phyloP scores from a whole-genome alignment of 140 eudicot species.

The Bidens hawaiensis region DNA sequence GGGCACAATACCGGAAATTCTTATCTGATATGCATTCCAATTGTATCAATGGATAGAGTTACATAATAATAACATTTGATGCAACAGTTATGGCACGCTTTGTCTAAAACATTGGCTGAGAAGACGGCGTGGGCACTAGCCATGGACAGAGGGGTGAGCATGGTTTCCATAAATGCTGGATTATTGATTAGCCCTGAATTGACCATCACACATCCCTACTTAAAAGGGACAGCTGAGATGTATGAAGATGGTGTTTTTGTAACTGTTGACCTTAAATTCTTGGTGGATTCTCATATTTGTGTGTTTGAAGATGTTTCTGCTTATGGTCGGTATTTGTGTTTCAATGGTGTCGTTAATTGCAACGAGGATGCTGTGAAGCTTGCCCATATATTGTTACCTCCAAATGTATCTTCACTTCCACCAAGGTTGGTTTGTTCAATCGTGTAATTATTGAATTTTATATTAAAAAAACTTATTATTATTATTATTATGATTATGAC shows the following conservation, averaged over 20 bases:
- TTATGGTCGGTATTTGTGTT: conserved; percentile 84
- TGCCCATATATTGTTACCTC: conserved; percentile 46
- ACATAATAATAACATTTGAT: neutral
- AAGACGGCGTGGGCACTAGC: conserved; percentile 94
- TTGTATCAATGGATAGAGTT: neutral
- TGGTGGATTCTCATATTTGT: conserved; percentile 78
- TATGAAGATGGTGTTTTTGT: conserved; percentile 68
- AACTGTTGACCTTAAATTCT: conserved; percentile 65
- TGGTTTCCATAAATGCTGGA: conserved; percentile 78
- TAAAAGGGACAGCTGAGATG: conserved; percentile 94
- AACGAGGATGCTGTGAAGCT: conserved; percentile 59
- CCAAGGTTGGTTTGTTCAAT: conserved; percentile 30
- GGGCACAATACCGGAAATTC: no score
- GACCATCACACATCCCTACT: conserved; percentile 70
- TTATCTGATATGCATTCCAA: no score
- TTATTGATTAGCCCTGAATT: conserved; percentile 47
- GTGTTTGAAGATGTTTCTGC: conserved; percentile 80
- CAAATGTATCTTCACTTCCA: conserved; percentile 42
- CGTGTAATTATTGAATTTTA: no score
- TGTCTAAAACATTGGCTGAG: conserved; percentile 79
- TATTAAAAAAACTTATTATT: neutral
- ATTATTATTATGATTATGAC: neutral
- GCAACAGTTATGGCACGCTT: conserved; percentile 79
- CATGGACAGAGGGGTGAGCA: conserved; percentile 88
- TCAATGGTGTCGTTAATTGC: conserved; percentile 60